Evolutionary conservation across 495 filamentous ascomycete species (phyloP), one percentile per base, ranked within the genome.

Genomic region (Cladorrhinum samala): DNA sequence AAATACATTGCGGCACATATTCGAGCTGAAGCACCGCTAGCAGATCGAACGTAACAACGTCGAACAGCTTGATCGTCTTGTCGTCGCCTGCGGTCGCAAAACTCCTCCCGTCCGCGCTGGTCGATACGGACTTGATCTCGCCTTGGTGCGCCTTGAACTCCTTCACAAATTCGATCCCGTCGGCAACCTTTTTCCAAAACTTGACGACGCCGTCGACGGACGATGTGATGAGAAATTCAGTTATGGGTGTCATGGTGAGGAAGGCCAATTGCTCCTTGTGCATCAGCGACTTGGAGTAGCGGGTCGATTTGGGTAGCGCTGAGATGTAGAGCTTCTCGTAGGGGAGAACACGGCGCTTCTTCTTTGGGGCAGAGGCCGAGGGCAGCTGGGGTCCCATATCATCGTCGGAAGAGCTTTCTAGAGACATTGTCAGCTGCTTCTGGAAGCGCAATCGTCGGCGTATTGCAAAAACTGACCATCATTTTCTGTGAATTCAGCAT

Each of bases 221-320:
- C 57, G 84, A 88, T 2, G 93, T 97, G 46, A 99, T 92, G 21
- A 97, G 71, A 64, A 99, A 97, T 54, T 96, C 93, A 49, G 93
- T 95, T 39, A 80, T 73, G 1, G 91, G 93, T 1, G 94, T 93
- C 53, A 96, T 80, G 4, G 86, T 91, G 53, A 88, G 78, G 58
- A 88, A 96, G 37, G 84, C 79, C 45, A 97, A 71, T 71, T 95
- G 89, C 54, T 97, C 93, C 68, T 92, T 91, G 75, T 99, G 93
- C 93, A 99, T 99, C 57, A 99, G 75, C 24, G 93, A 97, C 64
- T 91, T 96, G 44, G 88, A 96, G 69, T 99, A 99, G 11, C 89
- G 85, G 16, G 79, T 54, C 40, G 87, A 87, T 36, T 82, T 80
- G 3, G 93, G 93, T 4, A 99, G 83, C 48, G 94, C 91, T 42